Evolutionary conservation across 257 asterid species (phyloP), one percentile per base, ranked within the genome.

Genomic region (Penstemon newberryi): DNA sequence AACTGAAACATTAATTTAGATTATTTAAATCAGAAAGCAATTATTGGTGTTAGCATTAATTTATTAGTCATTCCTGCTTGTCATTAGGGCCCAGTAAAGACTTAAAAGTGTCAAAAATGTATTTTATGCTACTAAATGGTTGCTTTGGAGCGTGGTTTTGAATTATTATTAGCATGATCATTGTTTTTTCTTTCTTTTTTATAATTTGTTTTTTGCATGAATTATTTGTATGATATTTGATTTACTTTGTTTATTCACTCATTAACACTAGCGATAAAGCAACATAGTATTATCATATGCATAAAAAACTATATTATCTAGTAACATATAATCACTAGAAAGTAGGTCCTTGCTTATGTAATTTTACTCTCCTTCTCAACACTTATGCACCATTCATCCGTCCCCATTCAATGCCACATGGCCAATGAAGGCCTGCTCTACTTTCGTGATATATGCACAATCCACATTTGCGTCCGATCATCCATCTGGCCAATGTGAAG

Each of bases 91-190:
- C 71, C 71, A 18, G 8, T 40, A 40, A 52, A 41, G 64, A 11
- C 70, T 64, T 65, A 71, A 75, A 64, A 67, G 63, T 71, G 43
- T 75, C 52, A 54, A 49, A 46, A 11, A 15, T 11, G 60, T 33
- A 51, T 36, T 50, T 44, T n/a, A 58, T 67, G 71, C 71, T 66
- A 55, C 57, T 43, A 37, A 47, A 18, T 13, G 3, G 12, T 38
- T 64, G 73, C 80, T 70, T 66, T 74, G 71, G 79, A 74, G 79
- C 77, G 69, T 74, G 69, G 42, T 43, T 60, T 40, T 25, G 18
- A 58, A 60, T 53, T 60, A 25, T 7, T 18, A 67, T 42, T 39
- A 4, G 57, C 5, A 65, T 11, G 25, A 12, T 10, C 37, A 12
- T 37, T 38, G 43, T 58, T 46, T 46, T 46, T 9, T 46, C 9